These are phyloP conservation scores for Calvatia gigantea DNA, from an alignment of 768 basidiomycete species.

Conservation along the genomic window DNA sequence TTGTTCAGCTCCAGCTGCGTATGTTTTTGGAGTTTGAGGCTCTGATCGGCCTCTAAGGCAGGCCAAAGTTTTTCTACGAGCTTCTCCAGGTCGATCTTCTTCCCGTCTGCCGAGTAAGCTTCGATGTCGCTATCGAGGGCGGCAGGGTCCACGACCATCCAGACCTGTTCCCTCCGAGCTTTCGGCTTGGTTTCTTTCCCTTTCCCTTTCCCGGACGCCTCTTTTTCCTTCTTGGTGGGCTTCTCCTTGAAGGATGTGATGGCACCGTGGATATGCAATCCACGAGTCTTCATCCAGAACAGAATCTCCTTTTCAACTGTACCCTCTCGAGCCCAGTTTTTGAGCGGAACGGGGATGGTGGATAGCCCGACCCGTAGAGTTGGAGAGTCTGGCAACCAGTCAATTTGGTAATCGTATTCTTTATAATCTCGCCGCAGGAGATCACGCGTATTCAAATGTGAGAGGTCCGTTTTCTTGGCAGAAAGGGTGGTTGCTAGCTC, in stretches of 20 bases:
- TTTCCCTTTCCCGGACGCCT: conserved; percentile 20
- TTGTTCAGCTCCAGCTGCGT: conserved; percentile 34
- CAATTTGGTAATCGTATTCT: conserved; percentile 60
- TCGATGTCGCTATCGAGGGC: not conserved
- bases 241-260: conserved; percentile 62
- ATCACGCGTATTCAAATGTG: conserved; percentile 65
- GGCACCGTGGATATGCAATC: conserved; percentile 69
- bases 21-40: conserved; percentile 50
- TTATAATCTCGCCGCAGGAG: conserved; percentile 96
- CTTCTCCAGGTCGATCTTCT: conserved; percentile 28
- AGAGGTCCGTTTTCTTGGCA: conserved; percentile 63
- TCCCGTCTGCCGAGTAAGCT: conserved; percentile 7
- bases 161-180: conserved; percentile 14
- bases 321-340: conserved; percentile 48
- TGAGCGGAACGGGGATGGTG: conserved; percentile 73
- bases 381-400: conserved; percentile 31
- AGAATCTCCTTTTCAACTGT: conserved; percentile 34
- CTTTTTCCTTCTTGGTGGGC: conserved; percentile 32
- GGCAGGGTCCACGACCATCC: conserved; percentile 49
- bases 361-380: conserved; percentile 70
- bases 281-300: conserved; percentile 64
- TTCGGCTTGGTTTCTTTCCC: conserved; percentile 30
- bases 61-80: conserved; percentile 50
- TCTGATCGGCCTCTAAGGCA: conserved; percentile 54
- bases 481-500: conserved; percentile 45